Base-by-base conservation (phyloP, 352 stramenopile species). In the Pythium volutum region DNA sequence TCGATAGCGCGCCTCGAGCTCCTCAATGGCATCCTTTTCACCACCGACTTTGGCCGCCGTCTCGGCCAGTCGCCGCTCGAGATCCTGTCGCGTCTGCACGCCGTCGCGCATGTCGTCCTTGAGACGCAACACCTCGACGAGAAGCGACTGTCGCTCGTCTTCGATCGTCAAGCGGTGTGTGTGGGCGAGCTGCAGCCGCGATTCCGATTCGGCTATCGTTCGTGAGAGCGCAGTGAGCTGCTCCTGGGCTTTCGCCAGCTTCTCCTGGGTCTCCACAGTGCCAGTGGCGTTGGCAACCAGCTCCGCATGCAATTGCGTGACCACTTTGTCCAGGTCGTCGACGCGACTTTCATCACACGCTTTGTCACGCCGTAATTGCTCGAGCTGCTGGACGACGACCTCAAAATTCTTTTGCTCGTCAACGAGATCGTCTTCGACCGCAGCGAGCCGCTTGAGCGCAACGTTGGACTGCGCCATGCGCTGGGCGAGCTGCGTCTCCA, bases 381-480 rank as follows among this genome's bases (percentile, higher is more conserved):
- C 81, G 15, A 90, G 69, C 42, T 90, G 81, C 33, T 70, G 62
- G 22, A 87, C 80, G 12, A 92, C 57, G 11, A 90, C 61, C 4
- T 76, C 70, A 47, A 89, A 92, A 55, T 88, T 89, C 23, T 63
- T 76, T 42, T 92, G 80, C 34, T 92, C 83, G 0, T 90, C 79
- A 0, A 89, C 41, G 2, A 93, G 61, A 23, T 93, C 79, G 29
- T 74, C 62, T 46, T 91, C 79, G 7, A 90, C 81, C 2, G 77
- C 77, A 27, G 55, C 64, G 15, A 93, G 75, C 16, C 81, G 69
- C 57, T 89, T 87, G 2, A 81, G 50, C 34, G 77, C 74, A 1
- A 81, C 55, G 46, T 76, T 55, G 4, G 50, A 70, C 50, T 75
- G 69, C 8, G 42, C 51, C 29, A 74, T 62, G n/a, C 70, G 67